Conservation (phyloP, 2,329 filamentous ascomycete species). For the Colletotrichum navitas region DNA sequence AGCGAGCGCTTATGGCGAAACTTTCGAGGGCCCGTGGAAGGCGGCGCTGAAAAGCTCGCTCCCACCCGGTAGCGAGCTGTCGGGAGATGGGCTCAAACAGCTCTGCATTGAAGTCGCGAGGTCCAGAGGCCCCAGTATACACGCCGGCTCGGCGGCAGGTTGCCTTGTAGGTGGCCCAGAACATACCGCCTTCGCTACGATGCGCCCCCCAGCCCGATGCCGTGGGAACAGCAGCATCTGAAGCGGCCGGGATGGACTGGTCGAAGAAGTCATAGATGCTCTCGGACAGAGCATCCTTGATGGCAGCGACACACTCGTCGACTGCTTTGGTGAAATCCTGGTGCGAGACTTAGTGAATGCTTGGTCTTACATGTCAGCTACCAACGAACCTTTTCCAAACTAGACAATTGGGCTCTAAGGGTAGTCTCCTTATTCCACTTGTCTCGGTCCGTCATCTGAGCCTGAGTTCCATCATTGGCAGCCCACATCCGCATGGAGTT, state of each 20-base stretch:
- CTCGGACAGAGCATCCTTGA: conserved; percentile 43
- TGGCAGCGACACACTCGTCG: conserved; percentile 37
- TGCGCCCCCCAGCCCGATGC: conserved; percentile 45
- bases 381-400: conserved; percentile 36
- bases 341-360: background rate
- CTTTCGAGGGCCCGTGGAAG: conserved; percentile 40
- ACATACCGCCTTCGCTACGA: conserved; percentile 43
- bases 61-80: conserved; percentile 45
- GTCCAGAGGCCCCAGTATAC: conserved; percentile 41
- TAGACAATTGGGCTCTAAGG: conserved; percentile 38
- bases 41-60: conserved; percentile 46
- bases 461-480: conserved; percentile 43
- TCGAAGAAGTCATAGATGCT: conserved; percentile 45
- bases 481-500: conserved; percentile 47
- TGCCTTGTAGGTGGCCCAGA: conserved; percentile 48
- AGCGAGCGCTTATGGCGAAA: conserved; percentile 20
- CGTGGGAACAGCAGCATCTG: conserved; percentile 40
- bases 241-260: conserved; percentile 42
- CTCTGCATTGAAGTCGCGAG: conserved; percentile 47
- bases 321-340: conserved; percentile 43
- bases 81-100: conserved; percentile 45
- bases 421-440: conserved; percentile 39
- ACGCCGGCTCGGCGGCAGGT: conserved; percentile 44
- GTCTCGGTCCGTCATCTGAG: conserved; percentile 41
- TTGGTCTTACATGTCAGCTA: too few species aligned